Percentiles rank a stretch among this genome's conserved stretches.
Conservation (phyloP, 768 basidiomycete genomes). For the Boletus sp. region DNA sequence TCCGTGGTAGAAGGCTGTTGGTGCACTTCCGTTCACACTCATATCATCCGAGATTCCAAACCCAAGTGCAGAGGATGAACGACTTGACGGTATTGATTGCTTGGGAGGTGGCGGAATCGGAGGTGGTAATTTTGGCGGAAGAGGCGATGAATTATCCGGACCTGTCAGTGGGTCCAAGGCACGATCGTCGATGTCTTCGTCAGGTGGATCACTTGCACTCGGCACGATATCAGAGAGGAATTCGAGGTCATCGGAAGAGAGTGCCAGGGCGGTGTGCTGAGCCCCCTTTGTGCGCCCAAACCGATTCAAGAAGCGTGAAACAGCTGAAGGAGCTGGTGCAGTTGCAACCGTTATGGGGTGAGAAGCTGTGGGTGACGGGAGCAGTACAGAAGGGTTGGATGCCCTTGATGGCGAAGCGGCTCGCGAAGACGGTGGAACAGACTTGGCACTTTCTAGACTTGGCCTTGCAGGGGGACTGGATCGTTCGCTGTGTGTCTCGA, state of each 20-base stretch:
- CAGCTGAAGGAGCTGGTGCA: slow-evolving; percentile 55
- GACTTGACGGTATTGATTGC: slow-evolving; percentile 23
- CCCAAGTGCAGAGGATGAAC: slow-evolving; percentile 6
- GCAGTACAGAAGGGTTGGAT: slow-evolving; percentile 12
- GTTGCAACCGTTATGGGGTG: slow-evolving; percentile 1
- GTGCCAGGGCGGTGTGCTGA: slow-evolving; percentile 56
- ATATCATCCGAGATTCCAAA: neutral
- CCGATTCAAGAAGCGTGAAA: slow-evolving; percentile 79
- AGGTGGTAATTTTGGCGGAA: slow-evolving; percentile 42
- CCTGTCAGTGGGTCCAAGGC: slow-evolving; percentile 39
- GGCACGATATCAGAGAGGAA: slow-evolving; percentile 73
- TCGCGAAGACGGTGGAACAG: slow-evolving; percentile 7
- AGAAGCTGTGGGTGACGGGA: slow-evolving; percentile 4
- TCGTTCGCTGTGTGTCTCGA: slow-evolving; percentile 19
- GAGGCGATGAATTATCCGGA: slow-evolving; percentile 41
- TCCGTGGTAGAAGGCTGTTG: neutral
- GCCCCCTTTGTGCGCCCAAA: slow-evolving; percentile 54
- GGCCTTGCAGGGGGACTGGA: slow-evolving; percentile 28
- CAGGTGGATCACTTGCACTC: slow-evolving; percentile 43
- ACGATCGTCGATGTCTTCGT: slow-evolving; percentile 29
- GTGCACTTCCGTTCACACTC: neutral
- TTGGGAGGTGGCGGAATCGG: slow-evolving; percentile 30
- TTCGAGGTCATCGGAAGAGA: slow-evolving; percentile 80
- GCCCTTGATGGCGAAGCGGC: slow-evolving; percentile 19
- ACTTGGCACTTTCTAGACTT: slow-evolving; percentile 30